Percentiles rank a stretch among this genome's conserved stretches.
Conservation (phyloP, 345 rosid species). For the Lagerstroemia speciosa region DNA sequence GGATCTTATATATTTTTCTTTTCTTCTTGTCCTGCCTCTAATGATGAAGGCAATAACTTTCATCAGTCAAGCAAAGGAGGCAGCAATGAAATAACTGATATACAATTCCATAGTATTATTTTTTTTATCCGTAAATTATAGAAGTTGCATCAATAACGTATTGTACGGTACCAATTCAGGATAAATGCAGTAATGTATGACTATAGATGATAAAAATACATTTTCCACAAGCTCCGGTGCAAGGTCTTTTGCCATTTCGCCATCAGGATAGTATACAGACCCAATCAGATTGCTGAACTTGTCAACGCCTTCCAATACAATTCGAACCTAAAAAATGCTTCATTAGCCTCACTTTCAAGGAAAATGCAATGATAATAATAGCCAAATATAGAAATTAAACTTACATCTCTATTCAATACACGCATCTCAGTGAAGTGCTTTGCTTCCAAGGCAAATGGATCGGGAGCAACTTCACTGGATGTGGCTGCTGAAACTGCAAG, state of each 20-base stretch:
- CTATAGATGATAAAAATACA: slow-evolving; percentile 28
- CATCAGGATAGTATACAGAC: slow-evolving; percentile 79
- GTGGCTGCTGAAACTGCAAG: slow-evolving; percentile 56
- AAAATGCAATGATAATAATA: slow-evolving; percentile 10
- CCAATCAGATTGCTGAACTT: slow-evolving; percentile 91
- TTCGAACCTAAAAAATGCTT: slow-evolving; percentile 60
- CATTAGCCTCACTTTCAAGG: slow-evolving; percentile 13
- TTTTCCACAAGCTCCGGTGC: slow-evolving; percentile 88
- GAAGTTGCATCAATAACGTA: not conserved
- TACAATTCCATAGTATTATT: not conserved
- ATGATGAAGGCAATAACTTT: not conserved
- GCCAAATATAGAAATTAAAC: slow-evolving; percentile 12
- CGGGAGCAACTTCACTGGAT: slow-evolving; percentile 57
- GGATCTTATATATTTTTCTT: not conserved
- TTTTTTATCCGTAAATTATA: not conserved
- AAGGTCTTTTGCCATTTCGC: slow-evolving; percentile 77
- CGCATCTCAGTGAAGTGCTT: slow-evolving; percentile 87
- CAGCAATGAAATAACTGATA: not conserved
- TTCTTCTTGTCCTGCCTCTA: not conserved
- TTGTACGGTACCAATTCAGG: not conserved
- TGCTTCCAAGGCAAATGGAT: slow-evolving; percentile 84
- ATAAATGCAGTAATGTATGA: not conserved
- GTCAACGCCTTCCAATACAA: slow-evolving; percentile 96
- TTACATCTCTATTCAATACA: slow-evolving; percentile 77
- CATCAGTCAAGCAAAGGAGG: not conserved